Base-by-base conservation (phyloP, 352 stramenopile species). In the Saprolegnia parasitica region DNA sequence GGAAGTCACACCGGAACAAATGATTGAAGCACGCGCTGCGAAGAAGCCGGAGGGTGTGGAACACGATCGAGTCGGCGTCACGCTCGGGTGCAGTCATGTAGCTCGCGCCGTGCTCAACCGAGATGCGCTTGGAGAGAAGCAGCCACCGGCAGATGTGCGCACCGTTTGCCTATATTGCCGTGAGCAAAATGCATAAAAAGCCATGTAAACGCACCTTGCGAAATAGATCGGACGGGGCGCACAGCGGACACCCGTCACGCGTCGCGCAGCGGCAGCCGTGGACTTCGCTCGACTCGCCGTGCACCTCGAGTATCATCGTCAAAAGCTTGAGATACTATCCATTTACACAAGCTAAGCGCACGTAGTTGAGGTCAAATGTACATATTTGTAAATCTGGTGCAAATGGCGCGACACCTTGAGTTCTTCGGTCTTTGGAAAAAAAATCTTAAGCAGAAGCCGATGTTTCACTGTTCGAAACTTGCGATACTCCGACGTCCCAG, bases 351-450 rank as follows among this genome's bases (percentile, higher is more conserved):
- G 29, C 11, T 15, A 60, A 10, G 3, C 24, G 52, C 24, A 16
- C 3, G 13, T 9, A 4, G 35, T 11, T 8, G 35, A 16, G 2
- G 3, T 10, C 18, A 70, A 5, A 8, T 45, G 24, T 70, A 70
- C 63, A 37, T 70, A 70, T 70, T 70, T 70, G 63, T 70, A 70
- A 20, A 70, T 56, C 24, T 70, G 47, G 29, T 70, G 35, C n/a
- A 70, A 18, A 46, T 70, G 63, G 11, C 63, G 42, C 10, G 63
- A 70, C 4, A 70, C 50, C 37, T 70, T 70, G 39, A 70, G 50
- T n/a, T 70, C 63, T 47, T 70, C 63, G 15, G 63, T 62, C 46
- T 70, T 70, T 24, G 23, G 46, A 24, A 70, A 70, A 39, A 61
- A 70, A 9, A 70, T 52, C 35, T 70, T 70, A 1, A 70, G 18